Evolutionary conservation across 768 basidiomycete species (phyloP).

Genomic region (Inosperma sp.): DNA sequence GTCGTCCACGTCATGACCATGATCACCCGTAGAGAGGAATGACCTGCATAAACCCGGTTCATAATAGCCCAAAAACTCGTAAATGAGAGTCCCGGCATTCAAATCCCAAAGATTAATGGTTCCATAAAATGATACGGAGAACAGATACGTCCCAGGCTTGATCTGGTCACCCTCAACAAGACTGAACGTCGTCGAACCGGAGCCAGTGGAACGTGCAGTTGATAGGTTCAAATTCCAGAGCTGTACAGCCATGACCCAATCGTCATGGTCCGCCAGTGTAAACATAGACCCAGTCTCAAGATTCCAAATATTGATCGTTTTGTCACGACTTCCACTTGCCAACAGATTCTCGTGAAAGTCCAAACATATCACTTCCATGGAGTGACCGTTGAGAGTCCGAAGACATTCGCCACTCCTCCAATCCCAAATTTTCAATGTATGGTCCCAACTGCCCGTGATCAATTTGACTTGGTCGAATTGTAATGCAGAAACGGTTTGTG

Average conservation of each 20-base stretch:
- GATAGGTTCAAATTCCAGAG: conserved; percentile 73
- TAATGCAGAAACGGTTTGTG: conserved; percentile 82
- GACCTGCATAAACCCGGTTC: conserved; percentile 92
- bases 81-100: conserved; percentile 69
- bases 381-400: conserved; percentile 83
- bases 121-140: conserved; percentile 94
- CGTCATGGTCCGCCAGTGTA: conserved; percentile 84
- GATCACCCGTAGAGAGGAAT: conserved; percentile 64
- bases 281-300: conserved; percentile 88
- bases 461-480: conserved; percentile 96
- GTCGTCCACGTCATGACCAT: conserved; percentile 29
- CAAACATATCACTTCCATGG: conserved; percentile 86
- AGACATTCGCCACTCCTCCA: conserved; percentile 89
- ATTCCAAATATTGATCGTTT: conserved; percentile 96
- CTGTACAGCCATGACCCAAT: conserved; percentile 95
- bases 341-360: conserved; percentile 89
- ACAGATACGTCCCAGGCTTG: conserved; percentile 87
- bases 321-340: conserved; percentile 89
- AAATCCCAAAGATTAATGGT: conserved; percentile 95
- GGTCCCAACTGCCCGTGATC: conserved; percentile 96
- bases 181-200: no score
- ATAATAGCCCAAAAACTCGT: conserved; percentile 83
- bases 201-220: no score
- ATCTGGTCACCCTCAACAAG: conserved; percentile 38
- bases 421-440: conserved; percentile 92